A percentile compares a stretch with the other conserved stretches of the same genome.
Evolutionary conservation across 345 rosid genomes (phyloP).

Genomic region (Aegle marmelos): DNA sequence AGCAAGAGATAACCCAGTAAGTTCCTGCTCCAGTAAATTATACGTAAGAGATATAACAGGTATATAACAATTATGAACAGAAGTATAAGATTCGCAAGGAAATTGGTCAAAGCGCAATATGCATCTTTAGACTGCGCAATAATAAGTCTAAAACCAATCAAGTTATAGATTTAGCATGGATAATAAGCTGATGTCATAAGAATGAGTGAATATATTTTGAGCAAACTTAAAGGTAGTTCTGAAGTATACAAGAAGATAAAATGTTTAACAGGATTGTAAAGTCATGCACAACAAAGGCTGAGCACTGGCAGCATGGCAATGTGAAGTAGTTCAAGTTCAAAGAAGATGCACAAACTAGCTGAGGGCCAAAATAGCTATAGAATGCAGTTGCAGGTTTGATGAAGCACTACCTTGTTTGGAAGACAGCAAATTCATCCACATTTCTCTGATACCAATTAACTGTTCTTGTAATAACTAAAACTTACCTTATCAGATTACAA

Average conservation of each 20-base stretch:
- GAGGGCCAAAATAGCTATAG: background rate
- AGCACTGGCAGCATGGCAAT: background rate
- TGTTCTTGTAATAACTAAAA: conserved; percentile 4
- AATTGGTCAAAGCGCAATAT: conserved; percentile 1
- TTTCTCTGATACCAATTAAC: background rate
- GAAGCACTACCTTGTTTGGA: background rate
- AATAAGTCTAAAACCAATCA: background rate
- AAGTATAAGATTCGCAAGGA: background rate
- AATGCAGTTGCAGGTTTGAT: background rate
- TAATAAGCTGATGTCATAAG: background rate
- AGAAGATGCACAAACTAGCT: background rate
- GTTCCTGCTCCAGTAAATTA: conserved; percentile 51
- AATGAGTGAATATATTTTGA: background rate
- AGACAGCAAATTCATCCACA: conserved; percentile 5
- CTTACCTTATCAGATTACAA: conserved; percentile 72
- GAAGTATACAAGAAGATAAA: background rate
- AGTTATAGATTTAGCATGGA: background rate
- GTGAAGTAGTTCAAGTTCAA: background rate
- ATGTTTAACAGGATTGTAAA: background rate
- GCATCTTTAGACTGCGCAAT: background rate
- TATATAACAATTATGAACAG: background rate
- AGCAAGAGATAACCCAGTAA: conserved; percentile 82
- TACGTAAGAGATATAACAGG: conserved; percentile 19
- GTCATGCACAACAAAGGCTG: background rate
- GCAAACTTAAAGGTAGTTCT: background rate